phyloP scores from a whole-genome alignment of 1,139 yeast species.

The Zygosaccharomyces sapae region DNA sequence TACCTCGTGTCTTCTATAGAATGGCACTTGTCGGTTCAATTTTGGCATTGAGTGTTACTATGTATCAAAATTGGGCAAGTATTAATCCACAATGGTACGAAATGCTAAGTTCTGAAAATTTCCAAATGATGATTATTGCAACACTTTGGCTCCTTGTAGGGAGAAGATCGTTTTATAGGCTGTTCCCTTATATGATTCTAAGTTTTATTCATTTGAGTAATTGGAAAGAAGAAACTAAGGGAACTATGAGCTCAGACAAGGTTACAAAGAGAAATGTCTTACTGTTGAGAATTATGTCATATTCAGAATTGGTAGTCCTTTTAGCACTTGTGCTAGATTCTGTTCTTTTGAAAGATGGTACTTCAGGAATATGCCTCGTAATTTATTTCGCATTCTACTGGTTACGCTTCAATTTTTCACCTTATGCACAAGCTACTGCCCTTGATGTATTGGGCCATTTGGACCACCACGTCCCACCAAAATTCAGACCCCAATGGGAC shows the following conservation, averaged over 20 bases:
- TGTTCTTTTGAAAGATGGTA: conserved; percentile 53
- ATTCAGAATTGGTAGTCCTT: conserved; percentile 55
- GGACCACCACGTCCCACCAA: conserved; percentile 36
- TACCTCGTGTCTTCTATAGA: conserved; percentile 47
- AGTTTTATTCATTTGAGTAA: conserved; percentile 54
- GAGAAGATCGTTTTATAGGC: conserved; percentile 55
- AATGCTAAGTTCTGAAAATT: conserved; percentile 62
- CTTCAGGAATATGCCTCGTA: conserved; percentile 64
- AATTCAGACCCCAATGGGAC: conserved; percentile 34
- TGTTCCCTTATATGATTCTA: conserved; percentile 55
- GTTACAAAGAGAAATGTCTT: conserved; percentile 19
- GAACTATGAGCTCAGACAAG: conserved; percentile 36
- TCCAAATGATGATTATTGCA: conserved; percentile 57
- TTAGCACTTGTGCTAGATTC: conserved; percentile 56
- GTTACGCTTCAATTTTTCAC: conserved; percentile 52
- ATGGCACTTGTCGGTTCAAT: conserved; percentile 54
- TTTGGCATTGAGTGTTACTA: conserved; percentile 50
- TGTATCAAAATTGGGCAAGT: conserved; percentile 55
- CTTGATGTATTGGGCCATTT: conserved; percentile 29
- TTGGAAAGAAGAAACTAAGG: conserved; percentile 43
- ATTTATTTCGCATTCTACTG: conserved; percentile 59
- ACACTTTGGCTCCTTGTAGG: conserved; percentile 60
- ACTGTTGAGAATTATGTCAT: conserved; percentile 52
- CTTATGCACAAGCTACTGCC: conserved; percentile 38
- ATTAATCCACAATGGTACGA: conserved; percentile 53